These are phyloP conservation scores for Penicillium palitans DNA, from an alignment of 2,329 filamentous ascomycete species.

Conservation along the genomic window DNA sequence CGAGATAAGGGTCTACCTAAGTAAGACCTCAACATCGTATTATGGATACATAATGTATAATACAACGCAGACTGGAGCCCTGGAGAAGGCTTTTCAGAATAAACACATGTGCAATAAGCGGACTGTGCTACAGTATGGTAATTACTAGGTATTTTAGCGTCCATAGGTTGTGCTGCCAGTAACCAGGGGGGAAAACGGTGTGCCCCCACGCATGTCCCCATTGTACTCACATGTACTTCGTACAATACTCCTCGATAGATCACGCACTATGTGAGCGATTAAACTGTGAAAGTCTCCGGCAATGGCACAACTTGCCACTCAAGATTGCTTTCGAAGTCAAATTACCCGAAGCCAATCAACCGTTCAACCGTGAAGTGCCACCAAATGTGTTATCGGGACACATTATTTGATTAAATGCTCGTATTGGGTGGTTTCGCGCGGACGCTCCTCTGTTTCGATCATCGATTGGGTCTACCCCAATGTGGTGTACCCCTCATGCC, in stretches of 20 bases:
- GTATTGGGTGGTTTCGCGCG: neutral
- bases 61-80: neutral
- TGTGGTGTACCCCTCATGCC: constrained; percentile 6
- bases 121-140: neutral
- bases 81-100: neutral
- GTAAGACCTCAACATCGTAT: neutral
- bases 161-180: neutral
- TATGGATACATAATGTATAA: neutral
- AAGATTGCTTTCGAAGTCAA: neutral
- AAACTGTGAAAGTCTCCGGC: neutral
- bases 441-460: constrained; percentile 1
- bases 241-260: neutral
- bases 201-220: neutral
- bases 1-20: neutral
- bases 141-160: neutral
- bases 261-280: neutral
- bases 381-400: neutral
- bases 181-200: neutral
- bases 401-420: constrained; percentile 1
- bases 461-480: neutral
- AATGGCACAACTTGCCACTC: neutral
- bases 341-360: neutral
- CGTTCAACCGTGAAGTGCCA: neutral
- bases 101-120: neutral
- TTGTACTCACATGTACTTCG: neutral